These are phyloP conservation scores for Breviolum minutum DNA, from an alignment of 73 alveolate genomes.

Conservation along the genomic window DNA sequence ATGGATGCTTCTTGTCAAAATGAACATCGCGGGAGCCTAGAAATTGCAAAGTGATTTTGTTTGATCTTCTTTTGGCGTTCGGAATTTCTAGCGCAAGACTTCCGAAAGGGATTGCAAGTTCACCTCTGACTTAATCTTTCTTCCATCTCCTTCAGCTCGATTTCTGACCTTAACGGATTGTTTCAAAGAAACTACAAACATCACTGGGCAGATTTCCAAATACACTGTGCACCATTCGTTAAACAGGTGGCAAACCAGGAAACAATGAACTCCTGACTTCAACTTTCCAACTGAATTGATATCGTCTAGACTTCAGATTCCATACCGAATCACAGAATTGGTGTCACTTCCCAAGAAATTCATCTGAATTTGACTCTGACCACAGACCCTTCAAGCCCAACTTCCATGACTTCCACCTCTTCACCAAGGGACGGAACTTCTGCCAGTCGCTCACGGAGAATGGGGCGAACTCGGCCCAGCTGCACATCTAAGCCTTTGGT, in stretches of 20 bases:
- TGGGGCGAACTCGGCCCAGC: slow-evolving; percentile 32
- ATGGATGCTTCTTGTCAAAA: too few relatives aligned
- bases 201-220: too few relatives aligned
- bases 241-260: too few relatives aligned
- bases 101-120: neutral
- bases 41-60: neutral
- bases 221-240: too few relatives aligned
- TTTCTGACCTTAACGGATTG: slow-evolving; percentile 16
- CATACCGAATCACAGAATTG: neutral
- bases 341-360: neutral
- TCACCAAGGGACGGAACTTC: slow-evolving; percentile 25
- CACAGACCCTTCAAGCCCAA: too few relatives aligned
- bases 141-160: slow-evolving; percentile 68
- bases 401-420: too few relatives aligned
- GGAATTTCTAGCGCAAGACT: neutral
- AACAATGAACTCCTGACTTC: too few relatives aligned
- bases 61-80: neutral
- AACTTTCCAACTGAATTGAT: too few relatives aligned
- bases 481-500: slow-evolving; percentile 1
- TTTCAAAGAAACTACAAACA: neutral
- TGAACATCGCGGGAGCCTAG: neutral
- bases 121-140: slow-evolving; percentile 56
- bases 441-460: slow-evolving; percentile 33
- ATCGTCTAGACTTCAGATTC: neutral
- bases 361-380: neutral